A percentile compares a stretch with the other conserved stretches of the same genome.
phyloP scores from a whole-genome alignment of 176 grass and related monocot genomes.

The Saccharum spontaneum region DNA sequence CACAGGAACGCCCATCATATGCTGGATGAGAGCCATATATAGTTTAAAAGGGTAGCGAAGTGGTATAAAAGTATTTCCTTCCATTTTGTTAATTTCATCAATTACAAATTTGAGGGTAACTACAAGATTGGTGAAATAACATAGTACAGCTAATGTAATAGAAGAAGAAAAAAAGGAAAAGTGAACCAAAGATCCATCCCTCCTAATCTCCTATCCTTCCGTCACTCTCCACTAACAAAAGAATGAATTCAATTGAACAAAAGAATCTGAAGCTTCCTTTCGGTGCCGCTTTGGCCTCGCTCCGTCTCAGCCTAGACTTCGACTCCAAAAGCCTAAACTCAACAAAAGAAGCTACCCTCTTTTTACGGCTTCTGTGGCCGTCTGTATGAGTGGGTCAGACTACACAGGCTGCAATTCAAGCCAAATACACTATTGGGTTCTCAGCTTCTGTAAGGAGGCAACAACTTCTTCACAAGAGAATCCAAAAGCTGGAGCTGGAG shows the following conservation, averaged over 20 bases:
- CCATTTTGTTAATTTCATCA: constrained; percentile 47
- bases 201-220: constrained; percentile 45
- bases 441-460: not conserved
- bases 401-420: not conserved
- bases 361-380: not conserved
- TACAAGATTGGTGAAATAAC: constrained; percentile 51
- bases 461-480: not conserved
- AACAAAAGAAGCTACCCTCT: constrained; percentile 8
- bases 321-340: not conserved
- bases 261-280: constrained; percentile 59
- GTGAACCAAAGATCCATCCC: constrained; percentile 44
- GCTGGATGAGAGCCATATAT: constrained; percentile 1
- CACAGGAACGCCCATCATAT: constrained; percentile 11
- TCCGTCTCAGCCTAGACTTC: not conserved
- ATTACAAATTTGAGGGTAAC: constrained; percentile 53
- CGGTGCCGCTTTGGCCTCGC: constrained; percentile 2
- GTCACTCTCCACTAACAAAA: constrained; percentile 52
- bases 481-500: constrained; percentile 5
- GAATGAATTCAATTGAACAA: constrained; percentile 67
- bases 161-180: not conserved
- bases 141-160: constrained; percentile 36
- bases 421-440: not conserved
- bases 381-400: not conserved
- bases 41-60: not conserved
- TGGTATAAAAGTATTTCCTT: constrained; percentile 22